phyloP scores from a whole-genome alignment of 2,329 filamentous ascomycete genomes.

The Nothophaeocryptopus gaeumannii region DNA sequence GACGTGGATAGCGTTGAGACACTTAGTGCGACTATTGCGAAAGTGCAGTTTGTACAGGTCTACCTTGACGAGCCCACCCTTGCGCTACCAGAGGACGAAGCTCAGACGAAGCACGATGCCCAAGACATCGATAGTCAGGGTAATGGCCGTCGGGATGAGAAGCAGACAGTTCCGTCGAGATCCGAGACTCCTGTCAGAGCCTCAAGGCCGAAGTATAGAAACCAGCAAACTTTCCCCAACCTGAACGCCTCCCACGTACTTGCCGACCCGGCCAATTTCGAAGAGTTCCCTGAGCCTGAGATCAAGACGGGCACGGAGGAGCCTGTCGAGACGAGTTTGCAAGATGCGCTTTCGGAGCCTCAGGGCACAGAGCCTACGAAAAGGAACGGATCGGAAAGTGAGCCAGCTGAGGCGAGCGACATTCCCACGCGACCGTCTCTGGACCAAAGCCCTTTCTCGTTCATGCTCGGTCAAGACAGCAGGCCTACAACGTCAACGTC shows the following conservation, averaged over 20 bases:
- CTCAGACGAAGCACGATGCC: background rate
- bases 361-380: too few relatives aligned
- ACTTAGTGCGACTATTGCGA: conserved; percentile 49
- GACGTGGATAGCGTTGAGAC: conserved; percentile 37
- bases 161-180: too few relatives aligned
- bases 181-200: too few relatives aligned
- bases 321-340: too few relatives aligned
- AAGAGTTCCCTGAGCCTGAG: conserved; percentile 13
- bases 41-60: conserved; percentile 52
- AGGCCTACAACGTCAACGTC: background rate
- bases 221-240: too few relatives aligned
- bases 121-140: background rate
- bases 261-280: conserved; percentile 19
- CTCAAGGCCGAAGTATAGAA: too few relatives aligned
- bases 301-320: too few relatives aligned
- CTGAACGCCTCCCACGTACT: too few relatives aligned
- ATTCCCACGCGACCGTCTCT: conserved; percentile 15
- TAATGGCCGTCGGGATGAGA: too few relatives aligned
- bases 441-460: conserved; percentile 25
- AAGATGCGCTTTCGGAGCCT: too few relatives aligned
- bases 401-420: too few relatives aligned
- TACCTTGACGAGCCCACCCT: conserved; percentile 49
- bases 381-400: too few relatives aligned
- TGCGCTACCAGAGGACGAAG: conserved; percentile 41
- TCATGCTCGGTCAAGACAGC: conserved; percentile 23